Evolutionary conservation across 257 asterid genomes (phyloP).

Genomic region (Linderniella brevidens): DNA sequence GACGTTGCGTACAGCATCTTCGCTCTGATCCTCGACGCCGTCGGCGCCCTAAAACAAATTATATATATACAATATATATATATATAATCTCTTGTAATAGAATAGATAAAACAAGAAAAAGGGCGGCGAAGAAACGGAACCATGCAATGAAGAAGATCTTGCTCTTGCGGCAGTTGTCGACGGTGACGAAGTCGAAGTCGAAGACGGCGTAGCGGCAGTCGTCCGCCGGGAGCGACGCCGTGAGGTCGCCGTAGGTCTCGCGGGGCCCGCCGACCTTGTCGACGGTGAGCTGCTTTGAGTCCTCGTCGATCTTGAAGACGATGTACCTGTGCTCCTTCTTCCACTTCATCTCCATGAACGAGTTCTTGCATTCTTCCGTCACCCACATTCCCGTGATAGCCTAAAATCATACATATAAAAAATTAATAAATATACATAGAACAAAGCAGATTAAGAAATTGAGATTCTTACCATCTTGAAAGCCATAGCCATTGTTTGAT

Average conservation of each 20-base stretch:
- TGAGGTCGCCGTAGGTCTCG: conserved; percentile 52
- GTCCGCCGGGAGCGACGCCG: conserved; percentile 67
- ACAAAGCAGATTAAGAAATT: background rate
- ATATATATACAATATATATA: too few relatives aligned
- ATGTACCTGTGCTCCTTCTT: conserved; percentile 66
- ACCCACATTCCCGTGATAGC: conserved; percentile 82
- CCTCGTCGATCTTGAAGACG: conserved; percentile 74
- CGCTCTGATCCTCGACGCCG: background rate
- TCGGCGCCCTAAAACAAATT: background rate
- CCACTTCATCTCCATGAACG: conserved; percentile 96
- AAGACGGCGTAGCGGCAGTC: conserved; percentile 95
- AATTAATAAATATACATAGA: background rate
- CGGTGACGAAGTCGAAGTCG: conserved; percentile 79
- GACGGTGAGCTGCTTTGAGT: conserved; percentile 44
- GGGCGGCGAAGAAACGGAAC: conserved; percentile 13
- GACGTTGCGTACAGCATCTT: background rate
- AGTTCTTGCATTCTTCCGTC: conserved; percentile 74
- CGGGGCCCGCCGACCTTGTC: conserved; percentile 79
- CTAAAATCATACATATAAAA: conserved; percentile 12
- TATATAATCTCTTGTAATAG: too few relatives aligned
- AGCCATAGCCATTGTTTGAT: conserved; percentile 76
- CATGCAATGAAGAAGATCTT: conserved; percentile 94
- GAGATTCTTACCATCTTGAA: conserved; percentile 56
- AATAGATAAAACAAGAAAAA: too few relatives aligned
- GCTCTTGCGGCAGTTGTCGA: conserved; percentile 88